phyloP scores from a whole-genome alignment of 2,329 filamentous ascomycete species.

The Mariannaea elegans region DNA sequence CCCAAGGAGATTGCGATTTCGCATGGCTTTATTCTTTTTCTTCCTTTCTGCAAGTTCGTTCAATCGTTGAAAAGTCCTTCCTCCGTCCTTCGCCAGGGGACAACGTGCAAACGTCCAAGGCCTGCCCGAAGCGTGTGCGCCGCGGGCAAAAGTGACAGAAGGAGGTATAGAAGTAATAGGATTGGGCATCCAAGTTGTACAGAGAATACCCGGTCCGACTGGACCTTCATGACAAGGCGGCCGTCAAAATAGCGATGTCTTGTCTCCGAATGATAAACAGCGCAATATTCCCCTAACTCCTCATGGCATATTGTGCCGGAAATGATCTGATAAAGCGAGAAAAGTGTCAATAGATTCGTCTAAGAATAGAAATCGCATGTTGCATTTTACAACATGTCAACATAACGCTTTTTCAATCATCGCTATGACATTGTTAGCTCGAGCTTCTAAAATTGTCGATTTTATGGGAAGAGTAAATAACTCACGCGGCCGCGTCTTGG shows the following conservation, averaged over 20 bases:
- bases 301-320: conserved; percentile 32
- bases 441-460: conserved; percentile 22
- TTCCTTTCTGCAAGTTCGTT: conserved; percentile 34
- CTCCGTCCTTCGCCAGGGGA: conserved; percentile 25
- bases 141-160: conserved; percentile 27
- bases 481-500: conserved; percentile 67
- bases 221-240: conserved; percentile 26
- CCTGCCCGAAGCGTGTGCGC: conserved; percentile 37
- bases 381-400: conserved; percentile 7
- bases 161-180: conserved; percentile 31
- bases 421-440: conserved; percentile 41
- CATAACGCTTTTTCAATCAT: conserved; percentile 33
- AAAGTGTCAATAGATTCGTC: conserved; percentile 31
- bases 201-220: conserved; percentile 20
- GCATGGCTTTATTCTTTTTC: conserved; percentile 21
- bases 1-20: conserved; percentile 16
- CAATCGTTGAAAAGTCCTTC: conserved; percentile 37
- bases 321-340: conserved; percentile 32
- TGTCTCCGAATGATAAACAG: conserved; percentile 29
- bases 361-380: conserved; percentile 22
- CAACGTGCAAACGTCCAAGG: conserved; percentile 36
- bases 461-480: conserved; percentile 15
- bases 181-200: conserved; percentile 35
- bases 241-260: conserved; percentile 26
- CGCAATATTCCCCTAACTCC: conserved; percentile 32